A percentile compares a stretch with the other conserved stretches of the same genome.
Evolutionary conservation across 2,329 filamentous ascomycete genomes (phyloP).

Genomic region (Xylaria hypoxylon): DNA sequence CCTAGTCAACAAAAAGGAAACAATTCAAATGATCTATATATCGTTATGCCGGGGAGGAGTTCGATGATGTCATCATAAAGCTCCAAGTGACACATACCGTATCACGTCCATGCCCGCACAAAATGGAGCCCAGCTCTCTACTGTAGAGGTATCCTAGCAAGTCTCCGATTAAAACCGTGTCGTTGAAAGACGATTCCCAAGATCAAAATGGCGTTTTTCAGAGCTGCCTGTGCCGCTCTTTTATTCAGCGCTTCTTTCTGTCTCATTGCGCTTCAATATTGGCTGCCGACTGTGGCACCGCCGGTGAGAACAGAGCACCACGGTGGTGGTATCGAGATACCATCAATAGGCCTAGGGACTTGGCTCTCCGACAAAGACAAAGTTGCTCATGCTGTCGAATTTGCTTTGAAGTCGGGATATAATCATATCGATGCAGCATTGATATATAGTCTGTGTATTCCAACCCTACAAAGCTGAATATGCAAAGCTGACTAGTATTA

Average conservation of each 20-base stretch:
- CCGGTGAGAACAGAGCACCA: constrained; percentile 29
- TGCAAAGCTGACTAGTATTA: constrained; percentile 31
- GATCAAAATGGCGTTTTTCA: constrained; percentile 23
- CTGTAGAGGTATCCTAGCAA: too few relatives aligned
- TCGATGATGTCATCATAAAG: constrained; percentile 38
- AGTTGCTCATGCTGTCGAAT: constrained; percentile 49
- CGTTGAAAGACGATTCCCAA: background rate
- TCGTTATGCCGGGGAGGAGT: constrained; percentile 1
- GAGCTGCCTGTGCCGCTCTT: constrained; percentile 16
- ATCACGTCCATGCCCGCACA: constrained; percentile 7
- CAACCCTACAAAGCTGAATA: background rate
- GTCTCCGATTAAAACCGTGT: background rate
- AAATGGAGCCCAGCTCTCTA: background rate
- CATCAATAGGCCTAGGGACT: constrained; percentile 48
- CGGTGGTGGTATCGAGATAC: constrained; percentile 41
- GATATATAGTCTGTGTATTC: constrained; percentile 44
- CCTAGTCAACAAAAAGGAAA: too few relatives aligned
- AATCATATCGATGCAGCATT: constrained; percentile 49
- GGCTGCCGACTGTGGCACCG: constrained; percentile 8
- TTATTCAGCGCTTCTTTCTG: constrained; percentile 25
- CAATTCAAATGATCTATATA: background rate
- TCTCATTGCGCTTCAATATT: constrained; percentile 12
- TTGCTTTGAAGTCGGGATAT: constrained; percentile 48
- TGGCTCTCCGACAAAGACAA: constrained; percentile 49
- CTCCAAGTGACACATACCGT: constrained; percentile 14